Evolutionary conservation across 169 alveolate genomes (phyloP), one percentile per base, ranked within the genome.

Genomic region (Eimeria acervulina): DNA sequence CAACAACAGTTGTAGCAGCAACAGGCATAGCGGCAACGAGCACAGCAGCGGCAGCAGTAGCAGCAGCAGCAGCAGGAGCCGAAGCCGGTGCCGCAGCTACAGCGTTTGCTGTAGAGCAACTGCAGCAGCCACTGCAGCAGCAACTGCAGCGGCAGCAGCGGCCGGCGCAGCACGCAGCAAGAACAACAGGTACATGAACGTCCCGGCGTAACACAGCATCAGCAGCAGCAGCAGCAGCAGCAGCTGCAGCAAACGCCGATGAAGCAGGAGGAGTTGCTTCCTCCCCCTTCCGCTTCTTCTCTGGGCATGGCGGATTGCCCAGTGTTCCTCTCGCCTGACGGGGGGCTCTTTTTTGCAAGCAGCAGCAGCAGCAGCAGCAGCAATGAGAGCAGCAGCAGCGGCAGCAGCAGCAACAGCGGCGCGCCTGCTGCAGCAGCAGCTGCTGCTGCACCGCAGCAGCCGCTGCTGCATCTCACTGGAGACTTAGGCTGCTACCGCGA

Each of bases 291-390:
- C 68, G 15, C 61, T 40, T 5, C 52, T 12, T 28, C 55, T 8
- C 7, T 84, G 36, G 92, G 92, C 55, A 84, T 84, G 92, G 92
- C 72, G 76, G 92, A 84, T 51, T 52, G 55, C 40, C 76, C 92
- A 8, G 28, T 84, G 19, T 84, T 84, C 31, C 40, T 84, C 21
- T 55, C 92, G 15, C 47, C 72, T 42, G 76, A 42, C 8, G 74
- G 92, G 38, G 36, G 78, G 28, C 44, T 51, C 76, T 55, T 42
- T n/a, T 38, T 51, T 19, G 36, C 78, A 76, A 63, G 66, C 38
- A 87, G 84, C 83, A 42, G 66, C 94, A 87, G 84, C 84, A 87
- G 66, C 84, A 33, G 47, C 74, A 23, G 68, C 70, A 63, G 36
- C 36, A n/a, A 15, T 17, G 19, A n/a, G 26, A 36, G 52, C 28